Evolutionary conservation across 352 stramenopile genomes (phyloP).

Genomic region (Phytopythium litorale): DNA sequence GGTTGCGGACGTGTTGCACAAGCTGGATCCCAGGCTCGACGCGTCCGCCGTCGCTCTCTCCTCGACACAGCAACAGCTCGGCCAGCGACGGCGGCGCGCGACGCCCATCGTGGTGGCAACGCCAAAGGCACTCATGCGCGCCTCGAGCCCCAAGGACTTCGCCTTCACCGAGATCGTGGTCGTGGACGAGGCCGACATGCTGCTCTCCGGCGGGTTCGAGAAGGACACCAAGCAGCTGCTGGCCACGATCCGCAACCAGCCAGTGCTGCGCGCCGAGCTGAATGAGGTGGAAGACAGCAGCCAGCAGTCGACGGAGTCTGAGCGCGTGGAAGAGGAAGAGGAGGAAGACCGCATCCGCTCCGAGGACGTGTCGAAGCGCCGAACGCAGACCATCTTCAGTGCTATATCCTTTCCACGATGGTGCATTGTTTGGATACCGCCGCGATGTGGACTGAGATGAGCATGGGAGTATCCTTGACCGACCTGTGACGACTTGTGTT

Average conservation of each 20-base stretch:
- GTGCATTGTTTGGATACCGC: background rate
- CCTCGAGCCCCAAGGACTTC: constrained; percentile 63
- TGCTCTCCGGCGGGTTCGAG: constrained; percentile 70
- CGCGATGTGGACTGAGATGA: constrained; percentile 1
- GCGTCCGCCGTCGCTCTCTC: constrained; percentile 38
- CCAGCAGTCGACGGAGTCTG: background rate
- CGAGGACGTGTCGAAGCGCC: constrained; percentile 19
- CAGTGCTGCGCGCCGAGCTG: constrained; percentile 36
- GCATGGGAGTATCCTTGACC: constrained; percentile 17
- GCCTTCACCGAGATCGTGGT: constrained; percentile 70
- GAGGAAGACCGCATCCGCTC: constrained; percentile 9
- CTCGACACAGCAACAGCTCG: constrained; percentile 47
- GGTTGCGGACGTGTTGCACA: constrained; percentile 39
- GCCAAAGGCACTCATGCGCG: constrained; percentile 56
- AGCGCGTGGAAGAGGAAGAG: constrained; percentile 8
- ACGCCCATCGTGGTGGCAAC: constrained; percentile 64
- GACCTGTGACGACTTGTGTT: constrained; percentile 9
- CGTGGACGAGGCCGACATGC: constrained; percentile 81
- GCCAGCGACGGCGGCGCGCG: constrained; percentile 17
- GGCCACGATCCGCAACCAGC: constrained; percentile 75
- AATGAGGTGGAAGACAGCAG: constrained; percentile 25
- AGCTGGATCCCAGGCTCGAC: constrained; percentile 36
- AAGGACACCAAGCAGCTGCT: constrained; percentile 80
- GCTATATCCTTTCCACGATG: constrained; percentile 57
- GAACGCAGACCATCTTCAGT: constrained; percentile 74